Percentiles rank a stretch among this genome's conserved stretches.
phyloP scores from a whole-genome alignment of 306 rosid genomes.

The Adenanthera pavonina region DNA sequence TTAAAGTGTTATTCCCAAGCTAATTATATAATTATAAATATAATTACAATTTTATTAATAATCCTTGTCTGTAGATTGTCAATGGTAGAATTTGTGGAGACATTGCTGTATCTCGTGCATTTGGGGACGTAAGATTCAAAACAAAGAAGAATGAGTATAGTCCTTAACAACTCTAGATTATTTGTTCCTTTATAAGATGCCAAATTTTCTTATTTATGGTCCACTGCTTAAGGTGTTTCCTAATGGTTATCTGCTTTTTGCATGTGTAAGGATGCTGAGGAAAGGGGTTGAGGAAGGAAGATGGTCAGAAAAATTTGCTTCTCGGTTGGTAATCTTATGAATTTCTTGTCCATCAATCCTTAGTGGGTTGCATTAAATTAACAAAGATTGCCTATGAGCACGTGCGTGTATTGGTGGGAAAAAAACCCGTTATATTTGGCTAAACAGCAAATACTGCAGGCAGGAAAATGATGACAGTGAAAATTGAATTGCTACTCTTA shows the following conservation, averaged over 20 bases:
- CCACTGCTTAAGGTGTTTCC: conserved; percentile 31
- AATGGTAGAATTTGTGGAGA: conserved; percentile 98
- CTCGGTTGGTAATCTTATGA: conserved; percentile 73
- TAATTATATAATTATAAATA: background rate
- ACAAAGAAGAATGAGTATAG: conserved; percentile 88
- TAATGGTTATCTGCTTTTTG: conserved; percentile 48
- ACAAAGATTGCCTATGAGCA: background rate
- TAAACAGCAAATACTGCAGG: background rate
- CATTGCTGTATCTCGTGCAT: conserved; percentile 96
- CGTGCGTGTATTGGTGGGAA: background rate
- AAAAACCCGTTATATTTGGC: background rate
- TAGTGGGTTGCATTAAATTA: background rate
- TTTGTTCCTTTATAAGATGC: conserved; percentile 27
- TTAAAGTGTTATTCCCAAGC: conserved; percentile 1
- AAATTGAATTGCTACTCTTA: background rate
- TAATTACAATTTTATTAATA: conserved; percentile 5
- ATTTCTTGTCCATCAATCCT: conserved; percentile 33
- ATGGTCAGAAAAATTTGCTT: conserved; percentile 90
- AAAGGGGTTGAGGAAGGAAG: conserved; percentile 85
- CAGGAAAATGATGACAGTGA: background rate
- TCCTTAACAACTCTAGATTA: conserved; percentile 41
- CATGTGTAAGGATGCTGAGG: conserved; percentile 76
- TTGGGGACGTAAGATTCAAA: conserved; percentile 93
- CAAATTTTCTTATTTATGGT: conserved; percentile 23
- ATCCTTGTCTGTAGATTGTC: conserved; percentile 52